Evolutionary conservation across 306 rosid genomes (phyloP), one percentile per base, ranked within the genome.

Genomic region (Glycine latifolia): DNA sequence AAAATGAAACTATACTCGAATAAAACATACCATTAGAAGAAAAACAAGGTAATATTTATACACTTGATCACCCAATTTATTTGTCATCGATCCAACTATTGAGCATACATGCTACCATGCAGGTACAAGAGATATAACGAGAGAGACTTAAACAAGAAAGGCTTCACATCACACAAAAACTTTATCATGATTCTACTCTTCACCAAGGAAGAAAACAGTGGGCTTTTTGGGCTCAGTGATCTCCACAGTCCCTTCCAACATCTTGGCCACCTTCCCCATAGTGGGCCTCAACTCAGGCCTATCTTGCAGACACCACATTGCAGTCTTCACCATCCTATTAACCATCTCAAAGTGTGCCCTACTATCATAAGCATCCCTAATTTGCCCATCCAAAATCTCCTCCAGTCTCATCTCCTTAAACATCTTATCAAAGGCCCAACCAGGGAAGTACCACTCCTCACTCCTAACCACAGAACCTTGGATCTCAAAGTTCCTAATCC

Each of bases 261-360:
- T 91, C 91, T 93, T 95, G n/a, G 97, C 97, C 12, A 91, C 98
- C 47, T 95, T 91, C 7, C 99, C 99, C 99, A 95, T 95, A 1
- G 99, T 82, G 11, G 97, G 99, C 82, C 99, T 89, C 82, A 71
- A 66, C 81, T 95, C 97, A 52, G 97, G 97, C 50, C 89, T 86
- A 33, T 88, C 92, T 13, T 95, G 97, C 14, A 95, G 87, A 82
- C 99, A 95, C 99, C 99, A 93, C 94, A 95, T 93, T 0, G 99
- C 93, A 11, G 99, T 93, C 84, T 88, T 86, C 8, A 95, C 92
- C 99, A 95, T 95, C 8, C 97, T 88, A 61, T 93, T 88, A 33
- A 95, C 91, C 87, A 90, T 71, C 0, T 87, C 91, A 53, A 85
- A 90, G 68, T 95, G 94, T 3, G 84, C 78, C 61, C 90, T 84